Base-by-base conservation (phyloP, 306 rosid species). In the Luffa aegyptiaca region DNA sequence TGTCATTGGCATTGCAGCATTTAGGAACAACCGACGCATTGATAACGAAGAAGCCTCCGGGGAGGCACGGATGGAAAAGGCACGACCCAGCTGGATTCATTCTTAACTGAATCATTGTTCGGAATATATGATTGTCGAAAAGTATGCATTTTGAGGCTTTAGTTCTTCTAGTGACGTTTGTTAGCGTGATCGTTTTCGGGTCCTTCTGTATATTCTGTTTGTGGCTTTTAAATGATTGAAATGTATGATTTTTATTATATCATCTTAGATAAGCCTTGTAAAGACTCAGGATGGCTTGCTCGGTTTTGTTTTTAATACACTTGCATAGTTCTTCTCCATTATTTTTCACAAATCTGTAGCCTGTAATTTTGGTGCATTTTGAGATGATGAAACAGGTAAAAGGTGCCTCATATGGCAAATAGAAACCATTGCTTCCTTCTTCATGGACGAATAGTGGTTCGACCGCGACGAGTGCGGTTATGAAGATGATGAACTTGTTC, bases 51-150 rank as follows among this genome's bases (percentile, higher is more conserved):
- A 95, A 52, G 83, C 97, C 39, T 86, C 83, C 0, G 92, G 96
- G 13, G 88, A 90, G 80, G 92, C 99, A 2, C 89, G 96, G 83
- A 95, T 95, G 99, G 88, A 93, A 12, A 95, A 95, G 89, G 45
- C 88, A 48, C 91, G 76, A 2, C 97, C 99, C 12, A 89, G 90
- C 79, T 56, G 68, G 48, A 79, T 92, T 62, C 72, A 77, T 57
- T 77, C 68, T 31, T 77, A 46, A 13, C 76, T 46, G 18, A 46
- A 21, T 11, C 35, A 5, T 71, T 20, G 56, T n/a, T 10, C 20
- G 41, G 41, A 1, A 20, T 45, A 42, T 45, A n/a, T 45, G 39
- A 71, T 20, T 63, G 70, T 63, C 39, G 8, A 45, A 45, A 11
- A 20, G 56, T n/a, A 20, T 21, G 39, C 51, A 71, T 71, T 71